Conservation (phyloP, 2,329 filamentous ascomycete species). For the Hymenoscyphus scutula region DNA sequence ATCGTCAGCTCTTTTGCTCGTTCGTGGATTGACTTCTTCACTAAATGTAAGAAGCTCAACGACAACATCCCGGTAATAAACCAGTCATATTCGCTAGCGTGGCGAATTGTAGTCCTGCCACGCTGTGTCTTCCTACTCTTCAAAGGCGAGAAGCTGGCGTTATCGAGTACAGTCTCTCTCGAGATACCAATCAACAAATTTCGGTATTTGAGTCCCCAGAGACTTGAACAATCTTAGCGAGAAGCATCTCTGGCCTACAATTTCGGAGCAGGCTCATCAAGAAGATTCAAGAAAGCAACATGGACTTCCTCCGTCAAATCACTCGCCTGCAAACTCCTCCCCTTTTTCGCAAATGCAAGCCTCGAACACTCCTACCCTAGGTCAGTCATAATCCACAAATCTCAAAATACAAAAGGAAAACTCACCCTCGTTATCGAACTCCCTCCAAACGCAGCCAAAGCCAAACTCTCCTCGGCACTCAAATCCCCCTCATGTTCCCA, state of each 20-base stretch:
- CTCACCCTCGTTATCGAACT: slow-evolving; percentile 78
- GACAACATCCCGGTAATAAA: too few species aligned
- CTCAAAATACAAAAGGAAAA: slow-evolving; percentile 25
- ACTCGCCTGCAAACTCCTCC: slow-evolving; percentile 85
- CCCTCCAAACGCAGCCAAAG: slow-evolving; percentile 81
- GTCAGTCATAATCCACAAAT: slow-evolving; percentile 23
- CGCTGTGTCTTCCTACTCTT: too few species aligned
- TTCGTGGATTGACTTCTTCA: too few species aligned
- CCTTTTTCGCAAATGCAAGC: slow-evolving; percentile 80
- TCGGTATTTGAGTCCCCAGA: too few species aligned
- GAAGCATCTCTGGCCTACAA: too few species aligned
- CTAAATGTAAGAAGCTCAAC: too few species aligned
- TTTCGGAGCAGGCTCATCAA: slow-evolving; percentile 55
- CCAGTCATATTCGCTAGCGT: not conserved
- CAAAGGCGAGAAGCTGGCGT: too few species aligned
- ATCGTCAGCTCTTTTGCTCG: too few species aligned
- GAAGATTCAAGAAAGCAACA: slow-evolving; percentile 72
- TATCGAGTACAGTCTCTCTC: too few species aligned
- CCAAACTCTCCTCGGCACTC: slow-evolving; percentile 60
- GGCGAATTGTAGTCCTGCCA: too few species aligned
- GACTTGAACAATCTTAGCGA: too few species aligned
- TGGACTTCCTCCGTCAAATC: slow-evolving; percentile 92
- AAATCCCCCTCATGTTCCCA: slow-evolving; percentile 64
- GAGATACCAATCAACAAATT: too few species aligned
- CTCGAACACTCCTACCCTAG: slow-evolving; percentile 71